Base-by-base conservation (phyloP, 306 rosid genomes). In the Calophaca sinica region DNA sequence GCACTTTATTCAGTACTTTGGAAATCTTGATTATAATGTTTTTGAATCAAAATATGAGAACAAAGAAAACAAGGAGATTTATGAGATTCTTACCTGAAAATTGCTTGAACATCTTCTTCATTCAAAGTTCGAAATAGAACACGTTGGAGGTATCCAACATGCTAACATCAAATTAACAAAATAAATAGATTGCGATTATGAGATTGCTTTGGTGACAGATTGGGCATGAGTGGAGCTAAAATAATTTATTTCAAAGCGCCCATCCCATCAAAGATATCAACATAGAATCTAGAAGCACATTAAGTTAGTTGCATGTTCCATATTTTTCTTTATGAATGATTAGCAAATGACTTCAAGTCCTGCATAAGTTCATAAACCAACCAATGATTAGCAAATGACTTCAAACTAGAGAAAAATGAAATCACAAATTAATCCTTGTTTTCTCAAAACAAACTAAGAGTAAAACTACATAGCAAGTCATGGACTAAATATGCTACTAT, bases 91-190 rank as follows among this genome's bases (percentile, higher is more conserved):
- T 69, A 90, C 99, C 93, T 85, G 86, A 96, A 96, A 77, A 96
- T 96, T 72, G 86, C 91, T 80, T 92, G 93, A 78, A 96, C 99
- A 81, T 96, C 97, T 2, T 80, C 91, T 72, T 87, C 97, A 78
- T 92, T 90, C 84, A 96, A 87, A 77, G 93, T 96, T 73, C 98
- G 92, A 84, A 97, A 89, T 52, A 96, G 81, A 81, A 96, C 97
- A 33, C 99, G 98, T 74, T 96, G 99, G 50, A 96, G 93, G 88
- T 69, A 96, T 74, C 99, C 99, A 81, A 96, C 98, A 92, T 96
- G 98, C 99, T 96, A 83, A 35, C 68, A 80, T 61, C 44, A 61
- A 33, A 54, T 58, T 7, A 75, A 35, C 57, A 74, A 77, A 52
- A 71, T 46, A 75, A 75, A 59, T 62, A 73, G 83, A 63, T 55